Conservation (phyloP, 176 grass and related monocot genomes). For the Thinopyrum elongatum region DNA sequence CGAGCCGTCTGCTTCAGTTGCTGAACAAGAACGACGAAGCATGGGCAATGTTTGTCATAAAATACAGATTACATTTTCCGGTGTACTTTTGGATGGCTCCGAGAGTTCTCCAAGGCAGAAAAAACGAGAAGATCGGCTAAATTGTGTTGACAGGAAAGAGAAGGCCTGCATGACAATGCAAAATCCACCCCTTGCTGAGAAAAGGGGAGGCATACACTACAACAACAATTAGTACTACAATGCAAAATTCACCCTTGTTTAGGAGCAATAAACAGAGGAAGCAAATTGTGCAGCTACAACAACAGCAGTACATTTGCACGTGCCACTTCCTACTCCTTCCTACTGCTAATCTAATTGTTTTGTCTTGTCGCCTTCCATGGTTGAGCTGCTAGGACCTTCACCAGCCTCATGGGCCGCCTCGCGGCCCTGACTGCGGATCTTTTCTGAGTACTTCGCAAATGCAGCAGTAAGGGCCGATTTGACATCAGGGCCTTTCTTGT, state of each 20-base stretch:
- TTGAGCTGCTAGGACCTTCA: slow-evolving; percentile 11
- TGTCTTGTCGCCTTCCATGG: slow-evolving; percentile 36
- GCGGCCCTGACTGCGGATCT: slow-evolving; percentile 40
- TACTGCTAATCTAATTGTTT: slow-evolving; percentile 17
- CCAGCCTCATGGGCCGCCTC: slow-evolving; percentile 22
- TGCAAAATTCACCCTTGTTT: background rate
- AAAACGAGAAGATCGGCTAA: background rate
- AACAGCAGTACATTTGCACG: background rate
- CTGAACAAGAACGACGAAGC: background rate
- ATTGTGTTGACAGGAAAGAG: background rate
- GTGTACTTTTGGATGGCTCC: background rate
- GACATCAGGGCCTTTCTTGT: slow-evolving; percentile 48
- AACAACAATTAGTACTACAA: background rate
- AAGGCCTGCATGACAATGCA: background rate
- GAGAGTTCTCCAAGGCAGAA: background rate
- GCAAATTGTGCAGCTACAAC: background rate
- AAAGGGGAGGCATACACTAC: background rate
- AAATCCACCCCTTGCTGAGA: background rate
- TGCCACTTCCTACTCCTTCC: background rate
- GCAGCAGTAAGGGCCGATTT: slow-evolving; percentile 68
- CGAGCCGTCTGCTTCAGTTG: background rate
- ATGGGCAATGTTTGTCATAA: background rate
- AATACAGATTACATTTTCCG: background rate
- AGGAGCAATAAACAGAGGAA: background rate
- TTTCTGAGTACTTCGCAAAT: slow-evolving; percentile 81